Conservation (phyloP, 176 grass and related monocot genomes). For the Carex myosuroides region DNA sequence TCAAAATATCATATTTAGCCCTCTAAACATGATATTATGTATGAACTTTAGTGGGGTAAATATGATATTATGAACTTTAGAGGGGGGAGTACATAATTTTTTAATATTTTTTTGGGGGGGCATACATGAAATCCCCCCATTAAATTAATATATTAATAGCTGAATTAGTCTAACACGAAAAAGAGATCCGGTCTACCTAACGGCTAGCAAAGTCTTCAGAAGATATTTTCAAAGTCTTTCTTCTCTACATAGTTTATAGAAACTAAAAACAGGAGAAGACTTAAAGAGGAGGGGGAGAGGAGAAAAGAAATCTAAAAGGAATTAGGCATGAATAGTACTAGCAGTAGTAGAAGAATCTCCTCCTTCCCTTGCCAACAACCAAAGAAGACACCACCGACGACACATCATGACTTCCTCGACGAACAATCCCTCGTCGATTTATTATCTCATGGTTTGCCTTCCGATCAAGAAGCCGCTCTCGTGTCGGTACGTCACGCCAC, state of each 20-base stretch:
- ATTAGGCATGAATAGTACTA: not conserved
- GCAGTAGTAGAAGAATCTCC: not conserved
- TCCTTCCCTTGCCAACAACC: not conserved
- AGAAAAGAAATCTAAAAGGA: not conserved
- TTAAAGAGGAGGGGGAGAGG: not conserved
- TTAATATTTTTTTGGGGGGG: no score
- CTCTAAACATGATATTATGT: no score
- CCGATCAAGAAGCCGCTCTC: slow-evolving; percentile 26
- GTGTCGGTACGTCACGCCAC: slow-evolving; percentile 51
- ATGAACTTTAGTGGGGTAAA: no score
- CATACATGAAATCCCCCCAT: no score
- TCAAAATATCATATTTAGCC: no score
- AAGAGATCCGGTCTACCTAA: not conserved
- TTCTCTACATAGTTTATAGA: not conserved
- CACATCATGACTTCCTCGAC: not conserved
- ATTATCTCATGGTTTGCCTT: slow-evolving; percentile 40
- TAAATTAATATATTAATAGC: no score
- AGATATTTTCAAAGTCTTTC: not conserved
- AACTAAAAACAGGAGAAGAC: not conserved
- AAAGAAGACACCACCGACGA: not conserved
- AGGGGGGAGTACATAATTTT: no score
- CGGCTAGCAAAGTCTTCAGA: not conserved
- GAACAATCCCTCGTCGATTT: not conserved
- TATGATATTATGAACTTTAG: no score
- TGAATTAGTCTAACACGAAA: no score